Evolutionary conservation across 1,284 basidiomycete genomes (phyloP).

Genomic region (Cryptococcus wingfieldii): DNA sequence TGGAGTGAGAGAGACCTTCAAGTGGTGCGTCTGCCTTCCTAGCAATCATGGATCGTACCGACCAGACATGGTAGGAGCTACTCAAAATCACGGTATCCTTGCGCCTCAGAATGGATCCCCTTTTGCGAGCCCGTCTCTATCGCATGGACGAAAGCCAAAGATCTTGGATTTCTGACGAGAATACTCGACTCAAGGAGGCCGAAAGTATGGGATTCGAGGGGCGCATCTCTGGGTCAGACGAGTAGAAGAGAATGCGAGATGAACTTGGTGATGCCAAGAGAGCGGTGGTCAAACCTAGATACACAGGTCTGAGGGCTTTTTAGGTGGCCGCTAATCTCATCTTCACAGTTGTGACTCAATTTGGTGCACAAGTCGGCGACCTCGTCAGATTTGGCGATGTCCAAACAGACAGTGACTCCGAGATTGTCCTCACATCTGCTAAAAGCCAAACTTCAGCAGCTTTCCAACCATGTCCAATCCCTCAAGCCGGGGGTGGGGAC

Average conservation of each 20-base stretch:
- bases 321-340: neutral
- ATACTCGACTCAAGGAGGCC: conserved; percentile 26
- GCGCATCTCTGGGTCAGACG: conserved; percentile 48
- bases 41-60: neutral
- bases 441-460: conserved; percentile 29
- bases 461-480: conserved; percentile 14
- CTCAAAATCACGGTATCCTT: no score
- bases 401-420: neutral
- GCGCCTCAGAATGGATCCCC: no score
- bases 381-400: conserved; percentile 21
- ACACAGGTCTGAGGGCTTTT: conserved; percentile 7
- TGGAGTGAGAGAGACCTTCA: conserved; percentile 37
- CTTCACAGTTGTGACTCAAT: neutral
- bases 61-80: no score
- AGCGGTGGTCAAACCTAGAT: conserved; percentile 7
- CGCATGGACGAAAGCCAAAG: no score
- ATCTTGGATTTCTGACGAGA: conserved; percentile 20
- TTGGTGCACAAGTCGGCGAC: conserved; percentile 2
- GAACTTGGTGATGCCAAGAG: conserved; percentile 35
- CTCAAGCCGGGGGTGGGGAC: conserved; percentile 29
- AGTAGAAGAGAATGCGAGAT: conserved; percentile 48
- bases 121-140: no score
- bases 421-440: conserved; percentile 18
- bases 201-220: conserved; percentile 34
- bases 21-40: conserved; percentile 26